Base-by-base conservation (phyloP, 257 asterid genomes). In the Ophiorrhiza pumila region DNA sequence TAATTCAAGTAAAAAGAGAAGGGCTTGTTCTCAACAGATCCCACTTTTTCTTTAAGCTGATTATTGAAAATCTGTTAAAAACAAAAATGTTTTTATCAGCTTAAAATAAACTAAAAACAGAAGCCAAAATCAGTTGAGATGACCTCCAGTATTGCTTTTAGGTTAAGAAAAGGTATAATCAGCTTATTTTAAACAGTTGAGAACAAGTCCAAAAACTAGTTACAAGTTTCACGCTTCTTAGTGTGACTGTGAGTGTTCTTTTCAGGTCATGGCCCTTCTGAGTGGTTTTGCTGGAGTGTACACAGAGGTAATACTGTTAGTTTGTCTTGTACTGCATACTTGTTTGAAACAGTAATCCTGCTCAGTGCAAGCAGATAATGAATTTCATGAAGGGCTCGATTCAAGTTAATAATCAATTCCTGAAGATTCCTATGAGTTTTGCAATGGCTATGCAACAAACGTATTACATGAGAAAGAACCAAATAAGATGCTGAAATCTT, bases 251-350 rank as follows among this genome's bases (percentile, higher is more conserved):
- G 59, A 49, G 58, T 73, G 25, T 83, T 31, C 73, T 58, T 85
- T 79, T 71, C 96, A 95, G 99, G 71, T 89, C 65, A 95, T 95
- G 99, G 99, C 99, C 74, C 96, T 92, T 85, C 95, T 95, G 69
- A 95, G 99, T 84, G 99, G 99, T 78, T 95, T 95, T 87, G 99
- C 98, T 74, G 99, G 99, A 84, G 99, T 95, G 67, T 95, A 92
- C 86, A 95, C 99, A 6, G 99, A 95, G 99, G 99, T 95, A 83
- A 85, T 59, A 35, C 64, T 34, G 20, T 29, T 23, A 0, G 27
- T 5, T 35, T 39, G 14, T 35, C 22, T 56, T 55, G 4, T 42
- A 35, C 49, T n/a, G 13, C 22, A 55, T 31, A 29, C 55, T 74
- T 56, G 14, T 52, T 31, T 47, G 61, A 43, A 32, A 25, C 20